A percentile compares a stretch with the other conserved stretches of the same genome.
Conservation (phyloP, 257 asterid species). For the Solanum habrochaites region DNA sequence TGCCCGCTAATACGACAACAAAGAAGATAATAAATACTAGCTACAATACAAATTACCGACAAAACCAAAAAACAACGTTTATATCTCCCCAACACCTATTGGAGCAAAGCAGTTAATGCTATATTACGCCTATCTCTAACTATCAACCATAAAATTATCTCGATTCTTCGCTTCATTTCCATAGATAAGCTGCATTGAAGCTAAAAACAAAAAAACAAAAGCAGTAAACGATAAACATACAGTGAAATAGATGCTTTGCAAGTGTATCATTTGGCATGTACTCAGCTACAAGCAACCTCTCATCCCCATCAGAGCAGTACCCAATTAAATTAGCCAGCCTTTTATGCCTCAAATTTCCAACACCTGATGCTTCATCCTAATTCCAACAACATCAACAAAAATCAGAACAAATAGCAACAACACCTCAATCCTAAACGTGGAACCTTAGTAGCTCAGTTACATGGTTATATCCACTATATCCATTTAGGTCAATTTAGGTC, state of each 20-base stretch:
- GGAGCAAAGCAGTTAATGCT: neutral
- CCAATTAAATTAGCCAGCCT: constrained; percentile 97
- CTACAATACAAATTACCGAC: neutral
- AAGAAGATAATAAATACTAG: neutral
- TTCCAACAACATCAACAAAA: neutral
- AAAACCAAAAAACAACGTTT: neutral
- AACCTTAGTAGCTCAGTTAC: neutral
- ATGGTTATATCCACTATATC: neutral
- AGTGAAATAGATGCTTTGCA: constrained; percentile 90
- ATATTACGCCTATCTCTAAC: neutral
- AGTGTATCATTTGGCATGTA: constrained; percentile 97
- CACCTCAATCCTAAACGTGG: neutral
- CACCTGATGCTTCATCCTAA: constrained; percentile 93
- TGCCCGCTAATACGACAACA: neutral
- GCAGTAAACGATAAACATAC: constrained; percentile 43
- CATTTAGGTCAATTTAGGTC: neutral
- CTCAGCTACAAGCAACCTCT: constrained; percentile 92
- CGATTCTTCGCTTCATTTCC: neutral
- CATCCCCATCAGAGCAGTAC: constrained; percentile 95
- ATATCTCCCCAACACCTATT: neutral
- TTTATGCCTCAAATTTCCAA: constrained; percentile 91
- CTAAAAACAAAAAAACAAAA: neutral
- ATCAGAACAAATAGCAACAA: neutral
- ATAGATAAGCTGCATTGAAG: neutral
- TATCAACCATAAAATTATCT: neutral